Percentiles rank a stretch among this genome's conserved stretches.
phyloP scores from a whole-genome alignment of 2,329 filamentous ascomycete species.

The Aspergillus versicolor region DNA sequence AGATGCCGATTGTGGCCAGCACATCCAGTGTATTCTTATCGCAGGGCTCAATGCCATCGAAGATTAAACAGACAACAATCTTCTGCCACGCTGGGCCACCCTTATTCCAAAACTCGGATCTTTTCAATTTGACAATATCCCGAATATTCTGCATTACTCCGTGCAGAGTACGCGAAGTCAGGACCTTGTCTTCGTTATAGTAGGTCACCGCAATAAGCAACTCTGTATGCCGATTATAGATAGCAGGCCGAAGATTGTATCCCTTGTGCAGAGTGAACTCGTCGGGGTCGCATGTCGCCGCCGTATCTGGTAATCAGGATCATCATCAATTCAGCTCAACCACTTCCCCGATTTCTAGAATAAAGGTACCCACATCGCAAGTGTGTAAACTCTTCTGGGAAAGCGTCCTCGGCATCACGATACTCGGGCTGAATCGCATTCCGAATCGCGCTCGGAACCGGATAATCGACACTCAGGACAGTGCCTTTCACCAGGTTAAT shows the following conservation, averaged over 20 bases:
- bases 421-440: slow-evolving; percentile 95
- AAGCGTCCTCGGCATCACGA: slow-evolving; percentile 80
- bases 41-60: slow-evolving; percentile 96
- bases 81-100: slow-evolving; percentile 99
- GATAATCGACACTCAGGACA: slow-evolving; percentile 95
- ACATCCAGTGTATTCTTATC: slow-evolving; percentile 95
- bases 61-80: slow-evolving; percentile 95
- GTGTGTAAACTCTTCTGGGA: slow-evolving; percentile 87
- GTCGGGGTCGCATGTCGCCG: slow-evolving; percentile 95
- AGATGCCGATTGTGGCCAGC: slow-evolving; percentile 89
- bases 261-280: slow-evolving; percentile 99
- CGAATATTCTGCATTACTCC: slow-evolving; percentile 99
- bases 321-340: background rate
- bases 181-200: slow-evolving; percentile 97
- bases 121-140: slow-evolving; percentile 97
- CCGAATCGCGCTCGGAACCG: slow-evolving; percentile 94
- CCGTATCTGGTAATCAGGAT: slow-evolving; percentile 72
- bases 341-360: slow-evolving; percentile 38
- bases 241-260: slow-evolving; percentile 93
- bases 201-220: slow-evolving; percentile 97
- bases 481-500: slow-evolving; percentile 97
- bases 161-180: slow-evolving; percentile 88
- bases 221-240: slow-evolving; percentile 99
- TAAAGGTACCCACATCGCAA: slow-evolving; percentile 71
- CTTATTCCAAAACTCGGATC: slow-evolving; percentile 99